Conservation (phyloP, 2,329 filamentous ascomycete species). For the Pseudogymnoascus sp. region DNA sequence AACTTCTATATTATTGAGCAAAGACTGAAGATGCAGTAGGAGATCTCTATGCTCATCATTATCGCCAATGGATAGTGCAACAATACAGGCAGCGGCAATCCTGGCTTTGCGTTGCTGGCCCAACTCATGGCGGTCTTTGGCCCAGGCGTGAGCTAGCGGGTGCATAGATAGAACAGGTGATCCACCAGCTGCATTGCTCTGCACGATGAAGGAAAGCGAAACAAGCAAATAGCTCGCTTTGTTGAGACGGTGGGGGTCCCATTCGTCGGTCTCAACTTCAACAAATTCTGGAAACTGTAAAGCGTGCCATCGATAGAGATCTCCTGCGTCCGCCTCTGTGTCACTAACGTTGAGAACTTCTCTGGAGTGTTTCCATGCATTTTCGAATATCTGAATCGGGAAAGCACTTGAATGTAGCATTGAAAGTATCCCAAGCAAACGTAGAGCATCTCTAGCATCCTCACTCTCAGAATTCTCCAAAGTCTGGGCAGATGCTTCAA, state of each 20-base stretch:
- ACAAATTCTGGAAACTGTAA: constrained; percentile 17
- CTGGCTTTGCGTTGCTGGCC: neutral
- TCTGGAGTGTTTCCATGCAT: constrained; percentile 21
- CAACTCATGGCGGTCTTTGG: constrained; percentile 23
- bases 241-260: constrained; percentile 24
- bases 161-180: constrained; percentile 27
- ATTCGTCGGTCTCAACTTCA: constrained; percentile 18
- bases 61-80: constrained; percentile 16
- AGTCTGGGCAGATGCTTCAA: constrained; percentile 28
- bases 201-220: constrained; percentile 25
- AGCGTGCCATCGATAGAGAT: constrained; percentile 16
- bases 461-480: constrained; percentile 19
- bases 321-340: constrained; percentile 1
- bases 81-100: constrained; percentile 16
- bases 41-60: no score
- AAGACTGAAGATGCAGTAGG: constrained; percentile 14
- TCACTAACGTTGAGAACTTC: constrained; percentile 7
- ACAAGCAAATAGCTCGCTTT: constrained; percentile 24
- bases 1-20: constrained; percentile 13
- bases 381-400: constrained; percentile 26
- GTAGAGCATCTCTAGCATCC: constrained; percentile 23
- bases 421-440: constrained; percentile 26
- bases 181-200: constrained; percentile 8
- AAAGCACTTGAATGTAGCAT: constrained; percentile 23
- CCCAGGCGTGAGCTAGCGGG: constrained; percentile 31